Evolutionary conservation across 2,329 filamentous ascomycete genomes (phyloP).

Genomic region (Pseudogymnoascus sp.): DNA sequence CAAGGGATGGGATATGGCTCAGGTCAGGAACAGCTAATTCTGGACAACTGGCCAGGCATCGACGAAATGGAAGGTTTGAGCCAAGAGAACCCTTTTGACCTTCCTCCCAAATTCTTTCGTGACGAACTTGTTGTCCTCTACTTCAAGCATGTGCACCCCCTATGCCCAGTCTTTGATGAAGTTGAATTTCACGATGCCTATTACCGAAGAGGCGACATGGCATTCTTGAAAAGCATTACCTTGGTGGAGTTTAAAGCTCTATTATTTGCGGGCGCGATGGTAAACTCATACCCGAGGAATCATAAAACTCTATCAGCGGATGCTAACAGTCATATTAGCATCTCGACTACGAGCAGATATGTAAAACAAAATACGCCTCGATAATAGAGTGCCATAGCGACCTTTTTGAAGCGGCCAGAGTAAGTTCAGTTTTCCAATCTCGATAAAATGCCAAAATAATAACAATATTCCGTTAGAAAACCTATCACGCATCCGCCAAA

Average conservation of each 20-base stretch:
- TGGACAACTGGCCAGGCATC: background rate
- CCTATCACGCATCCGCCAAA: slow-evolving; percentile 5
- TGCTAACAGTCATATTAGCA: background rate
- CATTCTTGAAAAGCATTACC: slow-evolving; percentile 7
- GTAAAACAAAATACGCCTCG: slow-evolving; percentile 7
- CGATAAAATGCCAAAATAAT: background rate
- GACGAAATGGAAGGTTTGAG: background rate
- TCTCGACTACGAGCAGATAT: slow-evolving; percentile 9
- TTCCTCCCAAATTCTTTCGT: slow-evolving; percentile 6
- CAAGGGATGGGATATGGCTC: background rate
- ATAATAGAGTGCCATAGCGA: slow-evolving; percentile 5
- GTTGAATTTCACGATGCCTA: slow-evolving; percentile 8
- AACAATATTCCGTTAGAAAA: background rate
- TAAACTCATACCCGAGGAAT: background rate
- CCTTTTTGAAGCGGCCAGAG: slow-evolving; percentile 8
- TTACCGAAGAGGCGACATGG: background rate
- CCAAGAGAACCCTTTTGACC: background rate
- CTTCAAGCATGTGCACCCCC: slow-evolving; percentile 8
- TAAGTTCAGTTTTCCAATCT: background rate
- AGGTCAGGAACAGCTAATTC: background rate
- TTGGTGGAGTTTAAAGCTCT: slow-evolving; percentile 7
- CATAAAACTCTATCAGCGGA: background rate
- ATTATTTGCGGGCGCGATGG: slow-evolving; percentile 8
- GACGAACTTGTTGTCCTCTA: slow-evolving; percentile 7
- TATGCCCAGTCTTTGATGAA: slow-evolving; percentile 10